Evolutionary conservation across 805 yeast genomes (phyloP), one percentile per base, ranked within the genome.

Genomic region (Barnettozyma pratensis): DNA sequence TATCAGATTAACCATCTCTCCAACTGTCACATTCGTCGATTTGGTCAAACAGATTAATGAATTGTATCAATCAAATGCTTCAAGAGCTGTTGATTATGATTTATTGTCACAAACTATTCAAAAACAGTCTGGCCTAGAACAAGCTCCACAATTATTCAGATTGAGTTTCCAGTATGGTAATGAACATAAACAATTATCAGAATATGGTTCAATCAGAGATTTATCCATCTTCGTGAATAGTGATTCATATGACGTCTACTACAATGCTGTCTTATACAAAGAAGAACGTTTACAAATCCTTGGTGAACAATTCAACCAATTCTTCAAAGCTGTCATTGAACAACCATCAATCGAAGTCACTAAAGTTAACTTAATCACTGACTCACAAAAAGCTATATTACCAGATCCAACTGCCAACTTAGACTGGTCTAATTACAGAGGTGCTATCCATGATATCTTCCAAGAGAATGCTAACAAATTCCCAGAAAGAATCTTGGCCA

Each of bases 401-500:
- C 99, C 99, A 6, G 91, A 91, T 64, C 98, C 99, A 40, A 87
- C 89, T 7, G 65, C 71, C 8, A 85, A 90, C 58, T 74, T 94
- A 54, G 96, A 90, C 68, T 94, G 97, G 97, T 74, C 83, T 39
- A 86, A 85, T 30, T 94, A 80, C 68, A 77, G 95, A 56, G 99
- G 99, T 41, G 91, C 98, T 12, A 95, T 94, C 59, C 99, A 94
- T 62, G 99, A 94, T 61, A 91, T 94, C 40, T 94, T 94, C 68
- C 83, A 86, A 67, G 81, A 76, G 49, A 95, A 94, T 63, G 97
- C 99, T 11, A 81, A 75, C 41, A 76, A 76, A 57, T 82, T 79
- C 64, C 99, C 99, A 4, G 90, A 87, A 34, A 79, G 96, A 63
- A 75, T 86, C 10, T 89, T 98, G 71, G 96, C 94, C 38, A 85